Evolutionary conservation across 2,329 filamentous ascomycete genomes (phyloP).

Genomic region (Alternaria panax): DNA sequence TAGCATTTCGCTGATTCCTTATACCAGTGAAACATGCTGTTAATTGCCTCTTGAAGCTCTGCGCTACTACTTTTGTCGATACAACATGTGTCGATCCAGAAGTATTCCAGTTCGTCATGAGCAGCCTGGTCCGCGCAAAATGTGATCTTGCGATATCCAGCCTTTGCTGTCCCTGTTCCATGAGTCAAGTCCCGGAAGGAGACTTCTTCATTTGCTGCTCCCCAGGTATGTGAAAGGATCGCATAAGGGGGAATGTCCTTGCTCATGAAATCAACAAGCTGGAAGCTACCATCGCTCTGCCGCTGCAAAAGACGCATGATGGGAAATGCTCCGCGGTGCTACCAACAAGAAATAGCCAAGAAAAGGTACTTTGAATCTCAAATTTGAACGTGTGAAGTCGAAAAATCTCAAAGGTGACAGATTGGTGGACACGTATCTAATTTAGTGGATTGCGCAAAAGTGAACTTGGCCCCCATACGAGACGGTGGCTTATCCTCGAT

Average conservation of each 20-base stretch:
- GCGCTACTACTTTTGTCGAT: not conserved
- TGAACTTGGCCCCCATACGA: no score
- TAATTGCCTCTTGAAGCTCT: not conserved
- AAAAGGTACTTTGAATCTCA: no score
- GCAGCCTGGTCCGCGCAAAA: not conserved
- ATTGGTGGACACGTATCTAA: no score
- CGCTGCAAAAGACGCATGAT: no score
- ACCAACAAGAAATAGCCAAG: no score
- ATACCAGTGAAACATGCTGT: slow-evolving; percentile 7
- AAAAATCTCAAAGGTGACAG: no score
- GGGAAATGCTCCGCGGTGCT: no score
- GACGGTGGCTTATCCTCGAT: no score
- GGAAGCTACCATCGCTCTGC: no score
- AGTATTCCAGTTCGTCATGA: not conserved
- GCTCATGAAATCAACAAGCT: no score
- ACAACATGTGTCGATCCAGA: slow-evolving; percentile 8
- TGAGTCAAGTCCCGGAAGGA: slow-evolving; percentile 27
- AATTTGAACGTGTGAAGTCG: no score
- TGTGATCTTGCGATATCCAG: not conserved
- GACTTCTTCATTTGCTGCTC: slow-evolving; percentile 34
- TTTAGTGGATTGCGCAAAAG: no score
- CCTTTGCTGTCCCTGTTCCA: slow-evolving; percentile 6
- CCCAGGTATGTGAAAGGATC: slow-evolving; percentile 43
- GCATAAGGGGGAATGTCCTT: not conserved
- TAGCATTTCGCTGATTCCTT: not conserved